Evolutionary conservation across 208 protist genomes (phyloP).

Genomic region (Naegleria fowleri): DNA sequence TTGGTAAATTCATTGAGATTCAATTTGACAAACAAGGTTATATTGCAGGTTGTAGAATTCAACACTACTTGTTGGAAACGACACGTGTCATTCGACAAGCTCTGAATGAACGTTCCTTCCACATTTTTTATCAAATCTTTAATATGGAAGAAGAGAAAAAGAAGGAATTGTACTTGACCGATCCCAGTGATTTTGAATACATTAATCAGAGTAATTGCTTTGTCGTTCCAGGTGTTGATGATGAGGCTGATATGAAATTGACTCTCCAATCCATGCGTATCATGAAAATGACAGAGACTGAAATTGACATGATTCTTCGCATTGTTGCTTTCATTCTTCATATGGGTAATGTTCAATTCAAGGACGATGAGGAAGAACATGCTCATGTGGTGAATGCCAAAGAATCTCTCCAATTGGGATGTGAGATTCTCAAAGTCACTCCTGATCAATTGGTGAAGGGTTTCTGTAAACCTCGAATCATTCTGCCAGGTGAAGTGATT

Average conservation of each 20-base stretch:
- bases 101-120: slow-evolving; percentile 65
- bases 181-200: slow-evolving; percentile 34
- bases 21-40: slow-evolving; percentile 51
- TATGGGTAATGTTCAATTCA: slow-evolving; percentile 52
- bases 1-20: slow-evolving; percentile 71
- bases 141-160: slow-evolving; percentile 29
- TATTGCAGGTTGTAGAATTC: slow-evolving; percentile 51
- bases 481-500: neutral
- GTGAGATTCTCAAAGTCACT: neutral
- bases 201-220: slow-evolving; percentile 41
- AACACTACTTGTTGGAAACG: slow-evolving; percentile 66
- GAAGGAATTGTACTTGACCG: slow-evolving; percentile 28
- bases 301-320: slow-evolving; percentile 47
- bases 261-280: slow-evolving; percentile 48
- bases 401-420: neutral
- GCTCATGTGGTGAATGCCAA: neutral
- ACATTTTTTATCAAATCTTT: slow-evolving; percentile 75
- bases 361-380: neutral
- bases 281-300: slow-evolving; percentile 51
- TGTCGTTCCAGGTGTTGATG: slow-evolving; percentile 26
- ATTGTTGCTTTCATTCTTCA: slow-evolving; percentile 54
- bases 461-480: neutral
- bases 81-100: slow-evolving; percentile 58
- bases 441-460: neutral
- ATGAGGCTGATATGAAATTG: slow-evolving; percentile 38